Base-by-base conservation (phyloP, 139 green algal genomes). In the Penium margaritaceum region DNA sequence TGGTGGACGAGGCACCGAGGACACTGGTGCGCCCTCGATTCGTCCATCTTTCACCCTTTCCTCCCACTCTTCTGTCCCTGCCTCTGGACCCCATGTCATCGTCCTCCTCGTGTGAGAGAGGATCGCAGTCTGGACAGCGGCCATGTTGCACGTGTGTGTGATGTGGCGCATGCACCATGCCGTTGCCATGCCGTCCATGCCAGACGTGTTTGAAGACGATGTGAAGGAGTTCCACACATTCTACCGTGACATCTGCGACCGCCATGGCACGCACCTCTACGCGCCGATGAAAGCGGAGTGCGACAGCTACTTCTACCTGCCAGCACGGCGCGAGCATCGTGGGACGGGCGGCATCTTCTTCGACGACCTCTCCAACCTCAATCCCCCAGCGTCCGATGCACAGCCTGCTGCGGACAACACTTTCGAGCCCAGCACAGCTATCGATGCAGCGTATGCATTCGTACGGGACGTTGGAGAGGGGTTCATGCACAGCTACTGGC, bases 221-320 rank as follows among this genome's bases (percentile, higher is more conserved):
- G 84, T 79, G 4, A 0, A 2, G 0, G 74, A 79, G 19, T 99
- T 98, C 82, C 93, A 99, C 72, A 24, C 32, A 4, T 77, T 76
- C 55, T 84, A 60, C 58, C 67, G 39, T 29, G 64, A 2, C 21
- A 33, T 95, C 5, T 98, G 93, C 73, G 90, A 94, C 61, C 67
- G 66, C 54, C 80, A 95, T 80, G 67, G 79, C n/a, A 64, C 80
- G 0, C 21, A 46, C 12, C 51, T 96, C n/a, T 96, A 98, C 76
- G 51, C 81, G 0, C 55, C 87, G 55, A 89, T 88, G 70, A 97
- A 98, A 84, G 70, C 73, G n/a, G 90, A 81, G 85, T 98, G 94
- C 82, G 94, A 98, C 82, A 83, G 82, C 72, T 98, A 99, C 83
- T 99, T 99, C 76, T 95, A 97, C 83, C 89, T 99, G 33, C 91